Percentiles rank a stretch among this genome's conserved stretches.
These are phyloP conservation scores for Paraglomus occultum DNA, from an alignment of 192 early-diverging fungal species.

Conservation along the genomic window DNA sequence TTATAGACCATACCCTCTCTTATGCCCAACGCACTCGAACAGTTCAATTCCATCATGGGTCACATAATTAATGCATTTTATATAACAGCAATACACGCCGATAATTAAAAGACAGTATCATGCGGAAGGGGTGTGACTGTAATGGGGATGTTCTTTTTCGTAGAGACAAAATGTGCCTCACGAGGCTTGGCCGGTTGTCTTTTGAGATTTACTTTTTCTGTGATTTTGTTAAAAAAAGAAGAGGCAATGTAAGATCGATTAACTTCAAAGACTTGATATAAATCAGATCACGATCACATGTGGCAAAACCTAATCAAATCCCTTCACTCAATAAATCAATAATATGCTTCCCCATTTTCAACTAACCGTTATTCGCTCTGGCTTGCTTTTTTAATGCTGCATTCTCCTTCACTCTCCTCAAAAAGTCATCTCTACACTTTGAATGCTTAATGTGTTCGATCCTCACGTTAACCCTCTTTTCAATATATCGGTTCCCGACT, in stretches of 20 bases:
- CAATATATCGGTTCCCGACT: slow-evolving; percentile 96
- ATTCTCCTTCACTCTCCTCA: slow-evolving; percentile 96
- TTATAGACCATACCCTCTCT: too few relatives aligned
- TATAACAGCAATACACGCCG: too few relatives aligned
- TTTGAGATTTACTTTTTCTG: slow-evolving; percentile 76
- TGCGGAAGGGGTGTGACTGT: slow-evolving; percentile 96
- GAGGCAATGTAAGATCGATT: not conserved
- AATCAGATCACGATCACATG: slow-evolving; percentile 14
- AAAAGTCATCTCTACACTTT: slow-evolving; percentile 98
- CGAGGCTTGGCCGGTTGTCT: slow-evolving; percentile 88
- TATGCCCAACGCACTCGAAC: too few relatives aligned
- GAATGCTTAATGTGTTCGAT: slow-evolving; percentile 99
- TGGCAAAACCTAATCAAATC: slow-evolving; percentile 10
- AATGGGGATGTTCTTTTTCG: slow-evolving; percentile 83
- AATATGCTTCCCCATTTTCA: not conserved
- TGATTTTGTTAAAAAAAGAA: slow-evolving; percentile 4
- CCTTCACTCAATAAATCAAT: slow-evolving; percentile 27
- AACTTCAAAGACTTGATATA: not conserved
- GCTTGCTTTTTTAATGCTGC: slow-evolving; percentile 80
- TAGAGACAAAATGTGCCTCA: slow-evolving; percentile 83
- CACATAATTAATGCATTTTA: too few relatives aligned
- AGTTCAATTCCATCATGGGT: too few relatives aligned
- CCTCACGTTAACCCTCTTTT: slow-evolving; percentile 98
- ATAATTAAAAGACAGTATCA: slow-evolving; percentile 50
- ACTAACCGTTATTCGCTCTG: slow-evolving; percentile 65